phyloP scores from a whole-genome alignment of 2,329 filamentous ascomycete genomes.

The Verticillium longisporum region DNA sequence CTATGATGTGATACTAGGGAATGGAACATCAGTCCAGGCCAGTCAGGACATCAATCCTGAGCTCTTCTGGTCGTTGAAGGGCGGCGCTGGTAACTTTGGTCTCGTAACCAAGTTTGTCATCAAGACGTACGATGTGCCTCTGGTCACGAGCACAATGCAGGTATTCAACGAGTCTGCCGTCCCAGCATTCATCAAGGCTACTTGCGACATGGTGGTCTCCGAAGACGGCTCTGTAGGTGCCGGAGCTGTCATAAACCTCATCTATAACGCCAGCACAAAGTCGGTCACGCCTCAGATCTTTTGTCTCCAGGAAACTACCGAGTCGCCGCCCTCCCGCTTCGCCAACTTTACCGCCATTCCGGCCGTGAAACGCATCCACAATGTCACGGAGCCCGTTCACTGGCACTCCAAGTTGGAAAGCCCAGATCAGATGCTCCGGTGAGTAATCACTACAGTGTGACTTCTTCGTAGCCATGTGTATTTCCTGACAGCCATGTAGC shows the following conservation, averaged over 20 bases:
- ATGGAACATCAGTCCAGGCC: constrained; percentile 14
- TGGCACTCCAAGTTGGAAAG: constrained; percentile 20
- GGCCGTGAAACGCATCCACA: constrained; percentile 12
- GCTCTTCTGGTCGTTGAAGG: constrained; percentile 21
- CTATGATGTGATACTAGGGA: constrained; percentile 20
- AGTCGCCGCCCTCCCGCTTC: constrained; percentile 23
- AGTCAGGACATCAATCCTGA: constrained; percentile 15
- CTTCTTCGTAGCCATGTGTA: too few species aligned
- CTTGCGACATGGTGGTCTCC: constrained; percentile 15
- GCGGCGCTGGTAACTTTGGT: constrained; percentile 18
- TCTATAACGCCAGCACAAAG: constrained; percentile 20
- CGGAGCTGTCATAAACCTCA: constrained; percentile 22
- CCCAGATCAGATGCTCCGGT: constrained; percentile 28
- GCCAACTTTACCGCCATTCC: constrained; percentile 23
- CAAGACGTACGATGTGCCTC: constrained; percentile 14
- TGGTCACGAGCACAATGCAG: constrained; percentile 25
- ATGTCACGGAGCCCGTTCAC: constrained; percentile 18
- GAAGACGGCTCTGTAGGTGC: constrained; percentile 19
- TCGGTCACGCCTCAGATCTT: constrained; percentile 15
- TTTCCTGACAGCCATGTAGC: constrained; percentile 9
- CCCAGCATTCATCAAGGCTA: constrained; percentile 18
- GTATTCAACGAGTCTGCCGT: constrained; percentile 17
- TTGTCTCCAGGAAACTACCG: constrained; percentile 25
- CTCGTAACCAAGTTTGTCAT: constrained; percentile 16
- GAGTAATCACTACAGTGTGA: neutral